These are phyloP conservation scores for Bipolaris bicolor DNA, from an alignment of 2,329 filamentous ascomycete genomes.

Conservation along the genomic window DNA sequence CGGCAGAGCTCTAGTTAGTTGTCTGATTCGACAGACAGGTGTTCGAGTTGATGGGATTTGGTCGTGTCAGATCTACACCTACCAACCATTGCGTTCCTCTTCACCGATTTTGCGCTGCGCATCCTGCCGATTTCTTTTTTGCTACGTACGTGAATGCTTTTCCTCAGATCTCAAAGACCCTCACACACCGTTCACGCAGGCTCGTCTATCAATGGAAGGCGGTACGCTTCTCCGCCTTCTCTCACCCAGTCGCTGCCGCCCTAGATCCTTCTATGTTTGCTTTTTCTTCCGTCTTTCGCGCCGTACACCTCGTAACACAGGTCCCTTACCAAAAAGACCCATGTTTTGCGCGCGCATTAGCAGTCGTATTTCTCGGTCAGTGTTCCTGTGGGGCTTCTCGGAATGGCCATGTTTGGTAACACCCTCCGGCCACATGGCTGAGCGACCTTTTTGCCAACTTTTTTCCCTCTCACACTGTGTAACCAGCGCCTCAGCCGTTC, in stretches of 20 bases:
- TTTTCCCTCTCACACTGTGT: background rate
- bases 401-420: background rate
- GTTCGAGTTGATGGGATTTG: background rate
- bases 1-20: background rate
- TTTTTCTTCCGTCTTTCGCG: background rate
- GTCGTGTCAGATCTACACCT: background rate
- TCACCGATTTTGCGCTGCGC: background rate
- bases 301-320: background rate
- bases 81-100: background rate
- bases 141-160: background rate
- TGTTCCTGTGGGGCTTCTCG: constrained; percentile 1
- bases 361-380: background rate
- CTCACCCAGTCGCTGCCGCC: background rate
- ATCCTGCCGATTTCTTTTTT: background rate
- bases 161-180: constrained; percentile 1
- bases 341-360: constrained; percentile 8
- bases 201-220: background rate
- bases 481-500: constrained; percentile 3
- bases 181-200: constrained; percentile 10
- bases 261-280: background rate
- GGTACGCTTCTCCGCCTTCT: background rate
- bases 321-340: constrained; percentile 2
- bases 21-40: background rate
- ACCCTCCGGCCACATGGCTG: background rate
- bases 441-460: background rate